Conservation (phyloP, 768 basidiomycete genomes). For the Collybiopsis confluens region DNA sequence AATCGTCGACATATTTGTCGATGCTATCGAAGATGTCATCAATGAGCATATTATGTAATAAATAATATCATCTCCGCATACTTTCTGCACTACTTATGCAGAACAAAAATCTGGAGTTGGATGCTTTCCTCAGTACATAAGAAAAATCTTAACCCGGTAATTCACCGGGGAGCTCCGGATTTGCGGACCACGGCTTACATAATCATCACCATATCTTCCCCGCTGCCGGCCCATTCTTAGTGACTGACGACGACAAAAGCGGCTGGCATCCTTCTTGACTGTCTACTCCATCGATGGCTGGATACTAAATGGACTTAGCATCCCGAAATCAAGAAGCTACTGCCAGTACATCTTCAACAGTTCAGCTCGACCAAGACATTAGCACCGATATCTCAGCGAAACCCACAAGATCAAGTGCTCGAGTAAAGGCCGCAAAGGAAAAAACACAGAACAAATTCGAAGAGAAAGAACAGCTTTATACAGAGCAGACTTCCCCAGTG, state of each 20-base stretch:
- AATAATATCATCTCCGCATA: not conserved
- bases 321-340: conserved; percentile 67
- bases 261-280: conserved; percentile 9
- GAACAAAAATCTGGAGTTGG: too few relatives aligned
- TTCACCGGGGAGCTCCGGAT: too few relatives aligned
- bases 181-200: not conserved
- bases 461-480: conserved; percentile 44
- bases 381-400: conserved; percentile 41
- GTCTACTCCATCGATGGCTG: conserved; percentile 69
- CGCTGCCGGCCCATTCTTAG: not conserved
- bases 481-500: conserved; percentile 40
- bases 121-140: too few relatives aligned
- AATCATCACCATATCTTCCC: not conserved
- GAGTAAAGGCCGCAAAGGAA: conserved; percentile 71
- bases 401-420: conserved; percentile 68
- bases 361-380: conserved; percentile 33
- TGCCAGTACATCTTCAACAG: conserved; percentile 58
- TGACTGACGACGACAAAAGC: conserved; percentile 7
- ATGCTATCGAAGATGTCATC: conserved; percentile 63
- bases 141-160: too few relatives aligned
- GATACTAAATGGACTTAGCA: conserved; percentile 91
- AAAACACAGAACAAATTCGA: conserved; percentile 58
- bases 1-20: conserved; percentile 65
- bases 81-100: too few relatives aligned
- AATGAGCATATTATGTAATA: conserved; percentile 27